A percentile compares a stretch with the other conserved stretches of the same genome.
Conservation (phyloP, 441 rosid species). For the Jatropha multifida region DNA sequence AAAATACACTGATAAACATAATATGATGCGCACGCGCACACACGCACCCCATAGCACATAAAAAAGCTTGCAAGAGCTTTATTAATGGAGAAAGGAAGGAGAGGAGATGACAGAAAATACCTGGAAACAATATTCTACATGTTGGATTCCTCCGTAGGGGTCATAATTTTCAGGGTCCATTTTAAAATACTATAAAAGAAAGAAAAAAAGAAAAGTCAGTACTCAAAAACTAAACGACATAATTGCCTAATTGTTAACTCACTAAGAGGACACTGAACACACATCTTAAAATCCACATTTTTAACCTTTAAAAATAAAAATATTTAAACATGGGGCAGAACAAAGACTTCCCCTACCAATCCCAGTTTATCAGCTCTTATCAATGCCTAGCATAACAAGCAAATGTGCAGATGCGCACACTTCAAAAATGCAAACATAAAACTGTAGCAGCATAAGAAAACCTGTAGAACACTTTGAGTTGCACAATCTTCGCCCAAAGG, state of each 20-base stretch:
- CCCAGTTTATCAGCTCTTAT: slow-evolving; percentile 3
- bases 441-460: slow-evolving; percentile 25
- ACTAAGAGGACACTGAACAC: not conserved
- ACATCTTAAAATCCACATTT: slow-evolving; percentile 1
- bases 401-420: not conserved
- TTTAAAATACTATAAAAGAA: slow-evolving; percentile 67
- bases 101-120: slow-evolving; percentile 32
- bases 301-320: slow-evolving; percentile 3
- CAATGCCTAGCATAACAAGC: too few relatives aligned
- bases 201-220: not conserved
- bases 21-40: not conserved
- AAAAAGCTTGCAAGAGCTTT: not conserved
- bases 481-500: slow-evolving; percentile 92
- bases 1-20: not conserved
- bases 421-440: slow-evolving; percentile 13
- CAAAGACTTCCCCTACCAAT: not conserved
- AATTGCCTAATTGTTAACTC: not conserved
- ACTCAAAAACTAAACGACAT: slow-evolving; percentile 2
- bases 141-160: slow-evolving; percentile 73
- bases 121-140: slow-evolving; percentile 89
- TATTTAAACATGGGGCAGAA: not conserved
- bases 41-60: not conserved
- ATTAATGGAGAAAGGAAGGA: not conserved
- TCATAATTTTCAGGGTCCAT: slow-evolving; percentile 71
- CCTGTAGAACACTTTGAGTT: slow-evolving; percentile 93